Evolutionary conservation across 345 rosid species (phyloP), one percentile per base, ranked within the genome.

Genomic region (Corymbia maculata): DNA sequence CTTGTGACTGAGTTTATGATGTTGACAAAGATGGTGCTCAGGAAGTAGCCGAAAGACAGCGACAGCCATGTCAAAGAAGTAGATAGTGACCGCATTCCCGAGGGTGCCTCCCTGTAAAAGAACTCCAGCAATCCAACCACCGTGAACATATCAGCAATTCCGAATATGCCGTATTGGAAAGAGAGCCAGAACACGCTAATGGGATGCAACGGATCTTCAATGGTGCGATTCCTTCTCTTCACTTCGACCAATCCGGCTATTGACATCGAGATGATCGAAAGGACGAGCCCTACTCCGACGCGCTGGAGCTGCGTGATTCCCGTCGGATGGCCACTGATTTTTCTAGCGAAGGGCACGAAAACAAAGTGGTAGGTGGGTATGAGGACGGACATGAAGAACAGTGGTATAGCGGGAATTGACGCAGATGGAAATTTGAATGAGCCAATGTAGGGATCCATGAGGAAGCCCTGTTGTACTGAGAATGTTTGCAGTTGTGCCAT

Each of bases 401-500:
- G 92, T 75, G 94, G 96, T 24, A 94, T 94, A 49, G 94, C 68
- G 86, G 95, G 98, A 47, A 94, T 93, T 12, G 98, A 93, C 11
- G 98, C 93, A 5, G 95, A 91, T 14, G 96, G 97, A 57, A 95
- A 88, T 66, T 92, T 90, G 90, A 94, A 90, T 1, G 88, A 57
- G 26, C 87, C 86, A 89, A 92, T 88, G 47, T 87, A 55, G 47
- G 94, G 93, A 92, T 95, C 87, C 97, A 94, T 95, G 85, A 91
- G 70, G 85, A 87, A 88, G 52, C 95, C 95, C 91, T 94, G 98
- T 52, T 93, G 95, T 79, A 93, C 93, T 70, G 96, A 94, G 90
- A 95, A 95, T 32, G 98, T 94, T 61, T 95, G 98, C 79, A 94
- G 94, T 89, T 93, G 96, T 15, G 98, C 96, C 87, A 95, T 86